phyloP scores from a whole-genome alignment of 768 basidiomycete genomes.

The Basidioascus undulatus region DNA sequence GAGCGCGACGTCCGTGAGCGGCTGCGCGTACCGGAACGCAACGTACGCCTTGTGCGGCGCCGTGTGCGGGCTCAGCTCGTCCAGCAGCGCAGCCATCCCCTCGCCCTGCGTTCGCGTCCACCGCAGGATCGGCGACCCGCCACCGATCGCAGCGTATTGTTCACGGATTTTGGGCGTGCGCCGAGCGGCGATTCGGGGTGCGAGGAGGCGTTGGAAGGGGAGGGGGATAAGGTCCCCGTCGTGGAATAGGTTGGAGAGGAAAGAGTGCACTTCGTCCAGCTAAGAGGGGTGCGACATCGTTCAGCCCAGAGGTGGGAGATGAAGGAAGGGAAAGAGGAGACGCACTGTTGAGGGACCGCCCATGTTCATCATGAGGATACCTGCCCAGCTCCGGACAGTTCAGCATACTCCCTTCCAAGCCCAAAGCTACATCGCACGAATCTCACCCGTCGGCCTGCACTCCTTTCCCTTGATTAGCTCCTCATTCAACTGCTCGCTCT shows the following conservation, averaged over 20 bases:
- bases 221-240: constrained; percentile 85
- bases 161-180: constrained; percentile 80
- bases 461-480: too few relatives aligned
- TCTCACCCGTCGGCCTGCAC: too few relatives aligned
- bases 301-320: not conserved
- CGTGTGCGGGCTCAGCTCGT: constrained; percentile 77
- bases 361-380: constrained; percentile 97
- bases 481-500: too few relatives aligned
- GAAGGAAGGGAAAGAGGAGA: constrained; percentile 5
- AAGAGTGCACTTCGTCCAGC: constrained; percentile 80
- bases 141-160: constrained; percentile 85
- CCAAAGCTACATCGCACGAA: too few relatives aligned
- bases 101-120: constrained; percentile 76
- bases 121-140: constrained; percentile 79
- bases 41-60: constrained; percentile 93
- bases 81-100: constrained; percentile 68
- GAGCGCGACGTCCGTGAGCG: constrained; percentile 61
- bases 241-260: constrained; percentile 73
- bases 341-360: constrained; percentile 79
- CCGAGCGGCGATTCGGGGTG: constrained; percentile 66
- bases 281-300: too few relatives aligned
- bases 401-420: too few relatives aligned
- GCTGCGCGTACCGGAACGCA: constrained; percentile 76
- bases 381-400: too few relatives aligned
- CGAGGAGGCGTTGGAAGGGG: constrained; percentile 68